A percentile compares a stretch with the other conserved stretches of the same genome.
phyloP scores from a whole-genome alignment of 2,329 filamentous ascomycete species.

The Pyrenochaeta sp. region DNA sequence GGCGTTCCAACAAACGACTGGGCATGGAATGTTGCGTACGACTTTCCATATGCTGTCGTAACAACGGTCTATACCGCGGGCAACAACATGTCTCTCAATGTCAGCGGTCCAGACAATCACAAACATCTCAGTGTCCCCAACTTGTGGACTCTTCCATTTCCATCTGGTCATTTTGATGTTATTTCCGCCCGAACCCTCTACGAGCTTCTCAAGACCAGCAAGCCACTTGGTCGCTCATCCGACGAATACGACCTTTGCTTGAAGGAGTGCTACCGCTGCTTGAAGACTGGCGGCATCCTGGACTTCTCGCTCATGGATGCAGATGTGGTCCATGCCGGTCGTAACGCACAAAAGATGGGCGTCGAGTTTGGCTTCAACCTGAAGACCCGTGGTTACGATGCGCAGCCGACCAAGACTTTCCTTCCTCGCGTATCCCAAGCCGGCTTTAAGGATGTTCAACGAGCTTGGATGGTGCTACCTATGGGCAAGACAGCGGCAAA shows the following conservation, averaged over 20 bases:
- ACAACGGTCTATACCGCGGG: conserved; percentile 79
- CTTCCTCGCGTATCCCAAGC: conserved; percentile 75
- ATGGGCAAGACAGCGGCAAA: conserved; percentile 67
- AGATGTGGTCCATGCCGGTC: conserved; percentile 85
- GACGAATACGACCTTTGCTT: conserved; percentile 92
- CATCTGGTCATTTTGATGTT: conserved; percentile 86
- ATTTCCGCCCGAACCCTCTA: conserved; percentile 90
- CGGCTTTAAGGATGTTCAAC: conserved; percentile 81
- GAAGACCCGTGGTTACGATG: conserved; percentile 88
- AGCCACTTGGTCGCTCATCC: conserved; percentile 55
- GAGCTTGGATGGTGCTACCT: conserved; percentile 89
- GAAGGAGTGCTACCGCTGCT: conserved; percentile 84
- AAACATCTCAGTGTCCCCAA: conserved; percentile 79
- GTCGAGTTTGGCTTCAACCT: conserved; percentile 94
- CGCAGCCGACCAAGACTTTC: conserved; percentile 82
- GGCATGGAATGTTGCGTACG: conserved; percentile 91
- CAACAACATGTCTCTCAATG: conserved; percentile 54
- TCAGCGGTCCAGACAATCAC: conserved; percentile 85
- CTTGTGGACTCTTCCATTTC: conserved; percentile 84
- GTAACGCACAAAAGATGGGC: conserved; percentile 79
- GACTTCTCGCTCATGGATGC: conserved; percentile 92
- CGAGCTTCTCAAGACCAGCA: conserved; percentile 75
- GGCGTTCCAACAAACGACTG: conserved; percentile 88
- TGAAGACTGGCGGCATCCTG: conserved; percentile 91
- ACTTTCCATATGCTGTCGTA: conserved; percentile 84